Base-by-base conservation (phyloP, 2,329 filamentous ascomycete species). In the Aspergillus sp. region DNA sequence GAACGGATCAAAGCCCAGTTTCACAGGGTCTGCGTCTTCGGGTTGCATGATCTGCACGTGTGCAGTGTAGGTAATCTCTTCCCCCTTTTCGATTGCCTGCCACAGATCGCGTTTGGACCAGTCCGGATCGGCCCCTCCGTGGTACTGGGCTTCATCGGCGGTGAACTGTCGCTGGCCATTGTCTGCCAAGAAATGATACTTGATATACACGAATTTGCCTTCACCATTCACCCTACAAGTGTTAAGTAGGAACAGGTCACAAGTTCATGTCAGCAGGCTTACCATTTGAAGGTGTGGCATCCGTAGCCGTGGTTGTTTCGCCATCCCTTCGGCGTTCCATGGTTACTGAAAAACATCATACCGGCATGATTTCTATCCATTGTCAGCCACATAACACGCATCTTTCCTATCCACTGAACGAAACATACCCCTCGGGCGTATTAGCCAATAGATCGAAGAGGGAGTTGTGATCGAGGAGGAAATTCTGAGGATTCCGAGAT, bases 1-100 rank as follows among this genome's bases (percentile, higher is more conserved):
- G 61, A 84, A 83, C 7, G 80, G 77, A 55, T 84, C 81, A 61
- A 83, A 84, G 3, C 80, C 79, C n/a, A 84, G 74, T 51, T 78
- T 77, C n/a, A 76, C 71, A 2, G 80, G 74, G 60, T 81, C 77
- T 0, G 80, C 80, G 47, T 83, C 74, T 19, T 80, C 73, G 2
- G 78, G 76, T 42, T 77, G 69, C 79, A 82, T 82, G 51, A 81
- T 71, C 57, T 81, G 79, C 3, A 82, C 74, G 49, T 77, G 72
- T 4, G 76, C 77, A 3, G 77, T 81, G 78, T 79, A 82, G 17
- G 75, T 74, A 13, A 78, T 68, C 42, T 77, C 67, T 19, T 80
- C 70, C 5, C 79, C 78, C 1, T 64, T 68, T 58, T 82, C 77
- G 54, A 82, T 80, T 1, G 75, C 67, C 30, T 80, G 72, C 73